phyloP scores from a whole-genome alignment of 495 filamentous ascomycete genomes.

The Tetracladium marchalianum region DNA sequence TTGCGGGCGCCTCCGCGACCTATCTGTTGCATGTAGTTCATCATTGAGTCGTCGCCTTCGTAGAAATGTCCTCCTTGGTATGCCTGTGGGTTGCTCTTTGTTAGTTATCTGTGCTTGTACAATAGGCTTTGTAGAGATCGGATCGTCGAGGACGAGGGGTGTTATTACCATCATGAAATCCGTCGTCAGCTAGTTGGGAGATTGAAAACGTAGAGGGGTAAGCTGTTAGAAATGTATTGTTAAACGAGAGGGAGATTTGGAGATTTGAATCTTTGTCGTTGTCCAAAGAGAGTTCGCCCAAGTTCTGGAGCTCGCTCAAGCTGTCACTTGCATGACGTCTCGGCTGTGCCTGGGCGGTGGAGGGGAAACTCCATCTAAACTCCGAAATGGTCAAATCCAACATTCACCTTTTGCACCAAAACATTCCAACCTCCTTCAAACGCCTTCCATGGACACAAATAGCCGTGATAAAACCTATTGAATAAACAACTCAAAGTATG shows the following conservation, averaged over 20 bases:
- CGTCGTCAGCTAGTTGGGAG: background rate
- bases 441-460: background rate
- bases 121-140: background rate
- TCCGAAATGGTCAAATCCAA: constrained; percentile 1
- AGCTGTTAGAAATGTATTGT: background rate
- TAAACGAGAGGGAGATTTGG: background rate
- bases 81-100: constrained; percentile 6
- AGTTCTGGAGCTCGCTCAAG: constrained; percentile 5
- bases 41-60: constrained; percentile 47
- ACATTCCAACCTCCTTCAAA: background rate
- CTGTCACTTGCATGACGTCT: constrained; percentile 14
- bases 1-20: constrained; percentile 6
- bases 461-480: background rate
- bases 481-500: constrained; percentile 33
- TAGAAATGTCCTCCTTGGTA: constrained; percentile 35
- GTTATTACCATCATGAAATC: constrained; percentile 17
- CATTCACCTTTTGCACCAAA: background rate
- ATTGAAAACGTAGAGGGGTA: background rate
- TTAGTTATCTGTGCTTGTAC: background rate
- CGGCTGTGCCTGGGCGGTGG: constrained; percentile 10
- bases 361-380: constrained; percentile 6
- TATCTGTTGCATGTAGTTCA: constrained; percentile 26
- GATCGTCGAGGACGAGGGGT: background rate
- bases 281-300: constrained; percentile 1
- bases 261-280: constrained; percentile 1